phyloP scores from a whole-genome alignment of 1,284 basidiomycete genomes.

The Moniliophthora roreri region DNA sequence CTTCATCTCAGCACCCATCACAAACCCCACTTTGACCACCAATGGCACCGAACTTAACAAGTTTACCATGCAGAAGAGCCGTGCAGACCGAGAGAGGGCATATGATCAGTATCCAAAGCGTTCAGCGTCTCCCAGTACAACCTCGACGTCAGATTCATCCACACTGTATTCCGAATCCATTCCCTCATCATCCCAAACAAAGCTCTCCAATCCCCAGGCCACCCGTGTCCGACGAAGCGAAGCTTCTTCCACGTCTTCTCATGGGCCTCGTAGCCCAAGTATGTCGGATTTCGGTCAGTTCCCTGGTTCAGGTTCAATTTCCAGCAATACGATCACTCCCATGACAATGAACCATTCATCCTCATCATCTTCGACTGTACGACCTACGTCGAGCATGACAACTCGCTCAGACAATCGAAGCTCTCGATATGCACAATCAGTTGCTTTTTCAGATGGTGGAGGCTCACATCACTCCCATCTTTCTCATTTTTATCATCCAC shows the following conservation, averaged over 20 bases:
- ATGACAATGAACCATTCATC: conserved; percentile 22
- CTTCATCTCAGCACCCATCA: conserved; percentile 72
- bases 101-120: conserved; percentile 38
- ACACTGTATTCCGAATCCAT: conserved; percentile 55
- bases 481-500: conserved; percentile 55
- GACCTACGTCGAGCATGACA: conserved; percentile 55
- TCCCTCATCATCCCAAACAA: conserved; percentile 33
- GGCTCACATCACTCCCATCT: conserved; percentile 55
- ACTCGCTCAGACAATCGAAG: conserved; percentile 60
- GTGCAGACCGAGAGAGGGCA: conserved; percentile 51
- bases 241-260: conserved; percentile 39
- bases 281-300: conserved; percentile 47
- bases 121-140: conserved; percentile 48
- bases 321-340: conserved; percentile 16
- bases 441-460: conserved; percentile 46
- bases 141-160: conserved; percentile 57
- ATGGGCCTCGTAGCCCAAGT: conserved; percentile 41
- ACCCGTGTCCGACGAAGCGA: conserved; percentile 54
- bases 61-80: conserved; percentile 46
- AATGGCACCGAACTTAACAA: conserved; percentile 70
- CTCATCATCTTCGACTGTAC: conserved; percentile 41
- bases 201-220: conserved; percentile 32
- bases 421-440: conserved; percentile 62
- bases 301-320: conserved; percentile 24
- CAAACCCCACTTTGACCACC: conserved; percentile 71